Base-by-base conservation (phyloP, 768 basidiomycete species). In the Gyrodon lividus region DNA sequence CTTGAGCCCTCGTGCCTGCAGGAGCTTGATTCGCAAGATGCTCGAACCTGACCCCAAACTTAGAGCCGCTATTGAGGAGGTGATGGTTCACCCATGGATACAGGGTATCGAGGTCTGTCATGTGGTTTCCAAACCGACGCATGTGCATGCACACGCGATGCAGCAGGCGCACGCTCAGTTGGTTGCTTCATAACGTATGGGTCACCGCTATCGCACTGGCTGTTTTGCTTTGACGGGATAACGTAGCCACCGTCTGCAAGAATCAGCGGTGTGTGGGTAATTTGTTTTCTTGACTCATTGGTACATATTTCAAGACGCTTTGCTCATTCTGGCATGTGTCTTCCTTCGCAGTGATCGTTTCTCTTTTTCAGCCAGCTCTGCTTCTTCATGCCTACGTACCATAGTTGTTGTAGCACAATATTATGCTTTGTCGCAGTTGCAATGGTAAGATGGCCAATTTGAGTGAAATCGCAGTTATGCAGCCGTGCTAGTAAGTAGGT, bases 31-130 rank as follows among this genome's bases (percentile, higher is more conserved):
- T 46, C 83, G 94, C 62, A 83, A 83, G 74, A 98, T 99, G 95
- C 80, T 99, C 50, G 93, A 98, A 66, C 97, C 96, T 3, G 86
- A 97, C 62, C 92, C 95, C 20, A 87, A 87, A 68, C 68, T 75
- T 40, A 76, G 96, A 23, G 75, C 75, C 50, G 72, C 81, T 43
- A 89, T 96, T 59, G 94, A 98, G 59, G 89, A 92, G 48, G 81
- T 88, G 48, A 73, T 94, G 53, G 75, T 74, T 57, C 82, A 94
- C 59, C 59, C 83, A 52, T 98, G 94, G 94, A 72, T 96, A 47
- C 71, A 80, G 70, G 67, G 76, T 26, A 89, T 97, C 57, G 88
- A 94, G 72, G 82, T 95, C 13, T 97, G 93, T 68, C 80, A 87
- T 69, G 74, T 78, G 47, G 80, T 78, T 38, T 62, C 73, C 52